Conservation (phyloP, 2,329 filamentous ascomycete genomes). For the Xylaria polymorpha region DNA sequence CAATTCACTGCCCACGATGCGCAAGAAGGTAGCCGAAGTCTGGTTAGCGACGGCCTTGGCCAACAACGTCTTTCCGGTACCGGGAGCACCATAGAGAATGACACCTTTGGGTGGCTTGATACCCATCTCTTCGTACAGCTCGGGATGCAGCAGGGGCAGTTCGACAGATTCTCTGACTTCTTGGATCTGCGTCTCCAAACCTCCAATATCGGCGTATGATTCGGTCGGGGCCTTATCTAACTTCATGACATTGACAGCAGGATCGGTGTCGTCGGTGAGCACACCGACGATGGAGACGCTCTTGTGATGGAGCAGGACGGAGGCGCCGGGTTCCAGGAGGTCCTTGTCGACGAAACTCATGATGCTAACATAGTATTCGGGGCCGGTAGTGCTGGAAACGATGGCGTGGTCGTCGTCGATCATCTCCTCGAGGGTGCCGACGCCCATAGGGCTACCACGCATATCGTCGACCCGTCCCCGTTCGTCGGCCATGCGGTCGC, state of each 20-base stretch:
- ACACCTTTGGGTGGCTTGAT: slow-evolving; percentile 99
- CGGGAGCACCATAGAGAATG: slow-evolving; percentile 96
- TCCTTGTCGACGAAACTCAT: slow-evolving; percentile 99
- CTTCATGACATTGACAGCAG: slow-evolving; percentile 98
- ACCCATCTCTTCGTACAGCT: slow-evolving; percentile 99
- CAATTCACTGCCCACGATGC: slow-evolving; percentile 95
- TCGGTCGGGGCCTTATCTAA: slow-evolving; percentile 98
- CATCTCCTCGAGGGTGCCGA: slow-evolving; percentile 96
- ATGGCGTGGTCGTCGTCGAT: slow-evolving; percentile 99
- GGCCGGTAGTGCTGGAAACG: slow-evolving; percentile 95
- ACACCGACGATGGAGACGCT: slow-evolving; percentile 98
- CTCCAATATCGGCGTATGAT: slow-evolving; percentile 98
- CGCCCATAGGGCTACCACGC: slow-evolving; percentile 98
- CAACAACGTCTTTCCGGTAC: slow-evolving; percentile 94
- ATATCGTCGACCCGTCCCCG: slow-evolving; percentile 96
- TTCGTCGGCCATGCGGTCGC: slow-evolving; percentile 92
- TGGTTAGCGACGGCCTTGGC: slow-evolving; percentile 98
- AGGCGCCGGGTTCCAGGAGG: slow-evolving; percentile 93
- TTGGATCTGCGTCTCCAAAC: slow-evolving; percentile 93
- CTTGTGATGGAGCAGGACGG: slow-evolving; percentile 96
- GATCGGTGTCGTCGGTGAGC: slow-evolving; percentile 94
- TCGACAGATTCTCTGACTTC: slow-evolving; percentile 98
- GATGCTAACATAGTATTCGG: slow-evolving; percentile 99
- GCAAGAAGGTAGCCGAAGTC: slow-evolving; percentile 97
- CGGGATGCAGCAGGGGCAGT: slow-evolving; percentile 91